Evolutionary conservation across 129 eudicot genomes (phyloP).

Genomic region (Silybum marianum): DNA sequence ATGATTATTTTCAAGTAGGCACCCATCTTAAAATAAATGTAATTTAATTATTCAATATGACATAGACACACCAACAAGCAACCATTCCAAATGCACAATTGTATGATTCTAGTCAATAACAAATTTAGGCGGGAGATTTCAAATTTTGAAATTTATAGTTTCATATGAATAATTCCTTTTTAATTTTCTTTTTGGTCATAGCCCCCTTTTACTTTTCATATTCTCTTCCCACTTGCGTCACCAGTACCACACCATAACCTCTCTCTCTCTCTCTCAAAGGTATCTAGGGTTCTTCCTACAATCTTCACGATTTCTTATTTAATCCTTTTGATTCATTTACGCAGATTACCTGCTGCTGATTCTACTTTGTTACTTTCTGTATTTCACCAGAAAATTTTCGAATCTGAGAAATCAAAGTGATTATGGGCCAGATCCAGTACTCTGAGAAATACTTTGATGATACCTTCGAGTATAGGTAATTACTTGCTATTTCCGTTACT

Average conservation of each 20-base stretch:
- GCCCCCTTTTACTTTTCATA: constrained; percentile 9
- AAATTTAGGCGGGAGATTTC: constrained; percentile 17
- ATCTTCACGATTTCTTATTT: background rate
- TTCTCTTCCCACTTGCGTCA: background rate
- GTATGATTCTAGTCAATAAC: no score
- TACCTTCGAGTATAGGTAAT: constrained; percentile 77
- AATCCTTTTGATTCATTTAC: constrained; percentile 7
- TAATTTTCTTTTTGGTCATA: background rate
- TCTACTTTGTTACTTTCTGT: background rate
- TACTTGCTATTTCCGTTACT: background rate
- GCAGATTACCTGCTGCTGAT: constrained; percentile 11
- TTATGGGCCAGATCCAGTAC: constrained; percentile 82
- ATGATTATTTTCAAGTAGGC: no score
- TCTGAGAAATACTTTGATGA: constrained; percentile 83
- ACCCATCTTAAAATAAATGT: no score
- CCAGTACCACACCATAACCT: background rate
- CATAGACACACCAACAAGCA: no score
- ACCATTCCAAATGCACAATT: background rate
- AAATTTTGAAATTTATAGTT: background rate
- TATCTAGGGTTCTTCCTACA: constrained; percentile 21
- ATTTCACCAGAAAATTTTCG: background rate
- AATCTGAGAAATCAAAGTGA: constrained; percentile 16
- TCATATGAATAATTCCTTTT: background rate
- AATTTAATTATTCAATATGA: no score
- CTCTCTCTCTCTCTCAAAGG: constrained; percentile 25